Evolutionary conservation across 1,284 basidiomycete genomes (phyloP).

Genomic region (Ceratobasidium sp.): DNA sequence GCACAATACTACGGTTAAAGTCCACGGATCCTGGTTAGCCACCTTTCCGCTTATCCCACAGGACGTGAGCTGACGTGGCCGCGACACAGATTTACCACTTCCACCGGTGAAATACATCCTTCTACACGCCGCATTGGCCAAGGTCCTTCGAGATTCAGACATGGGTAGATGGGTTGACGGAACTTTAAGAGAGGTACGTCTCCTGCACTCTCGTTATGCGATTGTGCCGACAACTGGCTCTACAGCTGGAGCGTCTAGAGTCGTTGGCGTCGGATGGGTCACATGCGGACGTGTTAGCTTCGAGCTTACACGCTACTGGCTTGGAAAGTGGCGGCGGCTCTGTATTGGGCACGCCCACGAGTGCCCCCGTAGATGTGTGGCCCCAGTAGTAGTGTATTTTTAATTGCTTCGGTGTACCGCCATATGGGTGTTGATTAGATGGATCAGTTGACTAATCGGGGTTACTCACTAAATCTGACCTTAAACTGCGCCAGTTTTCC

Average conservation of each 20-base stretch:
- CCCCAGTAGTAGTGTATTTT: constrained; percentile 17
- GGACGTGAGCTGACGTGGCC: neutral
- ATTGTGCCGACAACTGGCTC: neutral
- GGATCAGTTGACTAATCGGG: constrained; percentile 21
- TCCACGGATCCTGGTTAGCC: constrained; percentile 36
- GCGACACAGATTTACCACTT: constrained; percentile 23
- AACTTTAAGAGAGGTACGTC: constrained; percentile 33
- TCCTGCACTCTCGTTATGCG: neutral
- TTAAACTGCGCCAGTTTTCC: neutral
- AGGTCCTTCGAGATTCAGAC: constrained; percentile 37
- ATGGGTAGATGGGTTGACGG: constrained; percentile 41
- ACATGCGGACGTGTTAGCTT: constrained; percentile 34
- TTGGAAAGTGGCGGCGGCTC: constrained; percentile 8
- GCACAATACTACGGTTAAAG: constrained; percentile 29
- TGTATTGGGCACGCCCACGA: constrained; percentile 2
- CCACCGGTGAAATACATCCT: constrained; percentile 29
- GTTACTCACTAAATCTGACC: neutral
- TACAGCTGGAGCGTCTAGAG: constrained; percentile 32
- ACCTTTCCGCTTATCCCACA: neutral
- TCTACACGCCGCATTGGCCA: constrained; percentile 37
- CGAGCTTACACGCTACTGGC: constrained; percentile 35
- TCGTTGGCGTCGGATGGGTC: constrained; percentile 36
- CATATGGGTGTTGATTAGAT: neutral
- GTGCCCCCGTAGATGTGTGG: constrained; percentile 4
- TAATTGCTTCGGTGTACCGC: constrained; percentile 7